A percentile compares a stretch with the other conserved stretches of the same genome.
Evolutionary conservation across 495 filamentous ascomycete genomes (phyloP).

Genomic region (Usnea hakonensis): DNA sequence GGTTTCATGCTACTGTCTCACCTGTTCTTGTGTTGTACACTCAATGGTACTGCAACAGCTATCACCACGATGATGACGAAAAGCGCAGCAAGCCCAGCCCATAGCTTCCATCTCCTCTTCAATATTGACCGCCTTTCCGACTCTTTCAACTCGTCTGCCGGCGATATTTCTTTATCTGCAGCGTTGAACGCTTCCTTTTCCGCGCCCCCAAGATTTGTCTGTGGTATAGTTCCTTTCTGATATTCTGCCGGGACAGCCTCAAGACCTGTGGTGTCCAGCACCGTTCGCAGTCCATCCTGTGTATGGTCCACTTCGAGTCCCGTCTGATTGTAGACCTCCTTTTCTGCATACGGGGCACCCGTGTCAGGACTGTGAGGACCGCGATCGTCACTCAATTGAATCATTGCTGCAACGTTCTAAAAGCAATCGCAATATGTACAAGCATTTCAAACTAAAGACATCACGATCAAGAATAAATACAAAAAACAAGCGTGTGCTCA

Average conservation of each 20-base stretch:
- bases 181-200: constrained; percentile 7
- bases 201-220: background rate
- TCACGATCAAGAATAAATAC: background rate
- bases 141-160: background rate
- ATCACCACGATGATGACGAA: background rate
- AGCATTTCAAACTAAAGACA: background rate
- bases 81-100: background rate
- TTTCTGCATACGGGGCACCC: background rate
- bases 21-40: background rate
- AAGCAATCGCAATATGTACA: background rate
- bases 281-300: background rate
- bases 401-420: background rate
- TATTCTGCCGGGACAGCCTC: constrained; percentile 1
- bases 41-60: constrained; percentile 4
- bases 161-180: background rate
- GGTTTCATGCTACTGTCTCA: background rate
- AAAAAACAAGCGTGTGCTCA: background rate
- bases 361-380: background rate
- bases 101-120: constrained; percentile 5
- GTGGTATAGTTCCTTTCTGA: background rate
- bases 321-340: background rate
- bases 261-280: constrained; percentile 1
- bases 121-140: background rate
- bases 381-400: background rate
- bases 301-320: constrained; percentile 3